A percentile compares a stretch with the other conserved stretches of the same genome.
Conservation (phyloP, 768 basidiomycete genomes). For the Russula ochroleuca region DNA sequence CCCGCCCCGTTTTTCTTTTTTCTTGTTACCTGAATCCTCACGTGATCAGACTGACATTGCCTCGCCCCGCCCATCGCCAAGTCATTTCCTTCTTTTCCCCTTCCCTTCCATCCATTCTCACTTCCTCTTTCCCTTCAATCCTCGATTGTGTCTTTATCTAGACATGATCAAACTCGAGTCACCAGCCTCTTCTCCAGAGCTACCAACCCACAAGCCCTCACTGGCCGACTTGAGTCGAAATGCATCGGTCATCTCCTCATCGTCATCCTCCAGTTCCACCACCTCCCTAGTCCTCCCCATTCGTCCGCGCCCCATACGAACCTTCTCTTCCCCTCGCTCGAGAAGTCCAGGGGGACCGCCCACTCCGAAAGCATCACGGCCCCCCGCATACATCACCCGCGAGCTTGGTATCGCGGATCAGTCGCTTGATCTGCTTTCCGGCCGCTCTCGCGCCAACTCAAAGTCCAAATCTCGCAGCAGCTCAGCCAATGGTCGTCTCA, state of each 20-base stretch:
- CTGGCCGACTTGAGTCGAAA: conserved; percentile 70
- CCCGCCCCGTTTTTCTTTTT: neutral
- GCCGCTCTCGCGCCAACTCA: conserved; percentile 34
- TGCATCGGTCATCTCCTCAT: conserved; percentile 69
- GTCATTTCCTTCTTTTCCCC: neutral
- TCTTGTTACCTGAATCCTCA: neutral
- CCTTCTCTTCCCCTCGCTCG: conserved; percentile 61
- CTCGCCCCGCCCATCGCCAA: neutral
- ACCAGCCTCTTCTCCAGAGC: conserved; percentile 35
- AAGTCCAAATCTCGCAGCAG: conserved; percentile 43
- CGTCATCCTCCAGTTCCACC: conserved; percentile 45
- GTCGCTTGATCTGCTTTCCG: conserved; percentile 13
- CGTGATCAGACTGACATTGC: neutral
- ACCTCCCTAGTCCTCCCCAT: conserved; percentile 38
- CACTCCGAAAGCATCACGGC: conserved; percentile 36
- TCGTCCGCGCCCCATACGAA: conserved; percentile 53
- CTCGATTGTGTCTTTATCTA: neutral
- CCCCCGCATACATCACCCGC: conserved; percentile 56
- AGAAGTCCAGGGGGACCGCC: conserved; percentile 47
- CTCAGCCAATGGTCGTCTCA: conserved; percentile 43
- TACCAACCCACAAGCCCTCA: conserved; percentile 33
- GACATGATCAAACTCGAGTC: conserved; percentile 40
- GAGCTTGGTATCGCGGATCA: conserved; percentile 47
- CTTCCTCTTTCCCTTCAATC: too few species aligned
- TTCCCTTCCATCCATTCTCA: neutral